Evolutionary conservation across 2,329 filamentous ascomycete genomes (phyloP), one percentile per base, ranked within the genome.

Genomic region (Diaporthe destruens): DNA sequence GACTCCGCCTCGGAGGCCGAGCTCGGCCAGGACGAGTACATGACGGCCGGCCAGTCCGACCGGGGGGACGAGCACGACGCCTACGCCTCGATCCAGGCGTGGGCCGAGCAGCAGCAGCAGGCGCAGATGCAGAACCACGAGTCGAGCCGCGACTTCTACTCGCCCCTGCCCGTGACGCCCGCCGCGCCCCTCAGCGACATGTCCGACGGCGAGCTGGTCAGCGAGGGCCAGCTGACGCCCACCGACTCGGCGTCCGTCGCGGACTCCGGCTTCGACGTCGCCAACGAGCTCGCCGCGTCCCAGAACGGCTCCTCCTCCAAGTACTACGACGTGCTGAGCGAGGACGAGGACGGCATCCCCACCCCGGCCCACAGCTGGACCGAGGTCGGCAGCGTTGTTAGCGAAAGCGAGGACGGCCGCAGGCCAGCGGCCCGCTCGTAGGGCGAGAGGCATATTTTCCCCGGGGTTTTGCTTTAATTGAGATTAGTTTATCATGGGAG

Each of bases 81-180:
- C 1, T 91, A 87, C 77, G 86, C 87, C 57, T 90, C 88, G 1
- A 91, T 92, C 75, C 89, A 92, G 77, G 90, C 90, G 0, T 92
- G 90, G 90, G 89, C 90, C 1, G 86, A 90, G 75, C 82, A 85
- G 72, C 87, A 87, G 6, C 75, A 76, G 11, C 68, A 70, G 47
- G 68, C 55, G 1, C 68, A 70, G 47, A 39, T 29, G 53, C 44
- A 70, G 55, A 70, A 70, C 47, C 68, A 53, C 3, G 76, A 75
- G 59, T 70, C 72, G 32, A 82, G 82, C 77, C 80, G 83, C 12
- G 85, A 85, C 77, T 91, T 91, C 77, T 91, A 91, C 83, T 91
- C 89, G 7, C 89, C 89, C 6, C 84, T 91, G 29, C 88, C 89
- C 16, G 84, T 83, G 29, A 86, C 87, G 1, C 87, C 86, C 2